Base-by-base conservation (phyloP, 805 yeast species). In the Myxozyma neglecta region DNA sequence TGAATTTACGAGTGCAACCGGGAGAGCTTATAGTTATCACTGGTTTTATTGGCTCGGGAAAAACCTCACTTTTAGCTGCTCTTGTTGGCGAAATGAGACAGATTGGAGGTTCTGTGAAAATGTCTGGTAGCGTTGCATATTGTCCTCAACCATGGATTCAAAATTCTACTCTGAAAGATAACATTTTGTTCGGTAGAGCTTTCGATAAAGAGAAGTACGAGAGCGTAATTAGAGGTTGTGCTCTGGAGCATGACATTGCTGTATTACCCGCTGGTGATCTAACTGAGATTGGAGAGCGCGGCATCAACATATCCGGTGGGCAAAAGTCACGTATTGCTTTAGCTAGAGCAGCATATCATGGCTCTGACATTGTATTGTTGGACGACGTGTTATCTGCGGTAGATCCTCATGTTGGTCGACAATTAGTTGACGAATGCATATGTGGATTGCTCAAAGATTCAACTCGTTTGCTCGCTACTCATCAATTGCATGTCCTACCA, bases 361-460 rank as follows among this genome's bases (percentile, higher is more conserved):
- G 82, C 44, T 78, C 81, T 18, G 90, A 88, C 64, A 82, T 88
- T 44, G 76, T 88, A 13, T 73, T 90, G 52, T 75, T 90, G 59
- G 96, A 90, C 71, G 97, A 90, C 72, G 91, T 89, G 8, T 77
- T 90, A 61, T 85, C 90, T 77, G 96, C 97, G 2, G 96, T 90
- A 14, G 96, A 90, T 75, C 89, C 96, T 10, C 83, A 88, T 69
- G 96, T 90, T 29, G 94, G 96, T 14, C 83, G 82, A 57, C 89
- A 85, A 67, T 87, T 90, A 54, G 82, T 90, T 81, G 82, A 83
- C 36, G 77, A 83, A 45, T 90, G 96, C 74, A 73, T 90, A 48
- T 65, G 81, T 63, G 91, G 89, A 0, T 62, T 84, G 34, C 71
- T 90, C 61, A 74, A 76, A 45, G 73, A 74, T 18, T 83, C 81